These are phyloP conservation scores for Stagonosporopsis cucurbitacearum DNA, from an alignment of 2,329 filamentous ascomycete genomes.

Conservation along the genomic window DNA sequence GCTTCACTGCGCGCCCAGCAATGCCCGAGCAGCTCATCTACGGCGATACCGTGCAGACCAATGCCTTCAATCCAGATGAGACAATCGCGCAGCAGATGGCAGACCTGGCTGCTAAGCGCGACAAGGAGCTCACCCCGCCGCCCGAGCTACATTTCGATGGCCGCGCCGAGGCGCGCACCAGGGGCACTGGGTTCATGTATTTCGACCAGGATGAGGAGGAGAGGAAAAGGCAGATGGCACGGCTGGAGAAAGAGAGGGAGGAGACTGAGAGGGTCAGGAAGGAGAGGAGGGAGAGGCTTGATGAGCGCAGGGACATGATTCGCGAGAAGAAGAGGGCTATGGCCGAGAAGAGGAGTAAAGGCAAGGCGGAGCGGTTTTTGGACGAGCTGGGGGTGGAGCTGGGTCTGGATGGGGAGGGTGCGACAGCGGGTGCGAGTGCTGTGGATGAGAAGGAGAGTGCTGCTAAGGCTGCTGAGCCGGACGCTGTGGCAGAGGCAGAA, in stretches of 20 bases:
- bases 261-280: neutral
- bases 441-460: neutral
- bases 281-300: neutral
- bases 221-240: neutral
- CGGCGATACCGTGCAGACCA: slow-evolving; percentile 82
- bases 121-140: slow-evolving; percentile 81
- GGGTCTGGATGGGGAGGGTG: neutral
- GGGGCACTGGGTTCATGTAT: slow-evolving; percentile 89
- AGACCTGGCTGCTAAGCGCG: slow-evolving; percentile 75
- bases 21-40: slow-evolving; percentile 77
- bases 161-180: slow-evolving; percentile 79
- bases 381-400: neutral
- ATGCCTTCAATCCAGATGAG: slow-evolving; percentile 81
- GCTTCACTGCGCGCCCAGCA: slow-evolving; percentile 70
- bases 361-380: slow-evolving; percentile 1
- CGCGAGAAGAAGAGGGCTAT: neutral
- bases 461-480: neutral
- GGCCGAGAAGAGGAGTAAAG: slow-evolving; percentile 3
- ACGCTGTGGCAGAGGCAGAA: neutral
- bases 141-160: slow-evolving; percentile 86
- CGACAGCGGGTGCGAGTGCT: neutral
- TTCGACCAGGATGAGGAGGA: slow-evolving; percentile 77
- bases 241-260: neutral
- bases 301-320: neutral
- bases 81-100: slow-evolving; percentile 73